Base-by-base conservation (phyloP, 257 asterid species). In the Nicotiana obtusifolia region DNA sequence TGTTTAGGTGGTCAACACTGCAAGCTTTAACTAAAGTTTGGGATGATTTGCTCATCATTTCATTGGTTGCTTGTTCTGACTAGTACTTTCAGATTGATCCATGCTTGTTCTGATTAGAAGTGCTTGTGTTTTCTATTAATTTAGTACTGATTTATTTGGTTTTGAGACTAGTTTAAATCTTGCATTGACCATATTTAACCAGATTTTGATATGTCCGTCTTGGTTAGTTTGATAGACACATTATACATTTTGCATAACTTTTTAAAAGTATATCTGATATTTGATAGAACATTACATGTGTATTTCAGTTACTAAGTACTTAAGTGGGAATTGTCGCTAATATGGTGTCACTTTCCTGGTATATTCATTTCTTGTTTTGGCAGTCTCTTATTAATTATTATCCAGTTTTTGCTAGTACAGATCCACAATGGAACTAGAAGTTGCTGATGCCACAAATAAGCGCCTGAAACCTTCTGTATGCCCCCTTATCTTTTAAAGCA, bases 381-480 rank as follows among this genome's bases (percentile, higher is more conserved):
- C 30, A 24, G 17, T 80, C 47, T 80, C 64, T 24, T 54, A 60
- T 44, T 80, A 15, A 52, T 24, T 54, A 60, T 44, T 80, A 15
- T 28, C 52, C 31, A 47, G 19, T 10, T 13, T 49, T 49, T 80
- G 62, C 66, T 19, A 53, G 62, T 19, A 57, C 56, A 80, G 83
- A 80, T 80, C 60, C 78, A 80, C 76, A 86, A 91, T 93, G 97
- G 95, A 88, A 84, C 76, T 3, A 24, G 93, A 77, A 81, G 89
- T 64, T 24, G 31, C 78, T 56, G 62, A 28, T 77, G 87, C 77
- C 81, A 87, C 71, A 76, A 85, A 84, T 80, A 93, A 93, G 83
- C 93, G 94, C 87, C 52, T 80, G 89, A 95, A 85, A 86, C 64
- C 64, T 77, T 88, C 90, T 71, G 97, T 95, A 91, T 83, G 94